Evolutionary conservation across 2,329 filamentous ascomycete genomes (phyloP), one percentile per base, ranked within the genome.

Genomic region (Exophiala phaeomuriformis): DNA sequence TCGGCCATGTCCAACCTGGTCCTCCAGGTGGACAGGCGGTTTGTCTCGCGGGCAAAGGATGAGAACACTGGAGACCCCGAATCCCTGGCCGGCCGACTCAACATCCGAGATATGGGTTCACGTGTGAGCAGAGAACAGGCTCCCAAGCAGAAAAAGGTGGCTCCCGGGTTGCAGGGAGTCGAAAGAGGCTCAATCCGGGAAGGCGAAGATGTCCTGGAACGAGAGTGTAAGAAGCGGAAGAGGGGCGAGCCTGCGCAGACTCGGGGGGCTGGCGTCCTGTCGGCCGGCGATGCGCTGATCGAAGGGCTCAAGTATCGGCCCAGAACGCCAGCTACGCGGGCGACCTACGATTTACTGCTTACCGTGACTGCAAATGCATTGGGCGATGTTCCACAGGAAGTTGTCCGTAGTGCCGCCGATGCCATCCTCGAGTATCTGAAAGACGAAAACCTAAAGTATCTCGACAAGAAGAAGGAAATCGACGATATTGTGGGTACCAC

Each of bases 1-100:
- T 90, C 90, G 83, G 90, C 88, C 72, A 97, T 98, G 93, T 98
- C 93, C 76, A 98, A 98, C 83, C 86, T 98, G 89, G 93, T 98
- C 69, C 88, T 98, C 82, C 93, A 98, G 87, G 90, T 90, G 76
- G 93, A 98, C 77, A 86, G 90, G 75, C 86, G 93, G 65, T 97
- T 98, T 70, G 86, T 95, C 65, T 89, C 89, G 61, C 84, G 93
- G 70, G 84, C 90, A 66, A 90, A 85, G 64, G 91, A 98, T 73
- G 94, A 98, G 75, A 85, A 89, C 60, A 97, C 91, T 48, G 93
- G 93, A 65, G 93, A 98, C 70, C 94, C 93, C 48, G 93, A 98
- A 75, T 98, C 94, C 53, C 82, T 98, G 55, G 94, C 93, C 53
- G 93, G 93, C 51, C 86, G 90, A 64, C 84, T 98, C 69, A 91